Evolutionary conservation across 352 stramenopile species (phyloP).

Genomic region (Discostella stelligera): DNA sequence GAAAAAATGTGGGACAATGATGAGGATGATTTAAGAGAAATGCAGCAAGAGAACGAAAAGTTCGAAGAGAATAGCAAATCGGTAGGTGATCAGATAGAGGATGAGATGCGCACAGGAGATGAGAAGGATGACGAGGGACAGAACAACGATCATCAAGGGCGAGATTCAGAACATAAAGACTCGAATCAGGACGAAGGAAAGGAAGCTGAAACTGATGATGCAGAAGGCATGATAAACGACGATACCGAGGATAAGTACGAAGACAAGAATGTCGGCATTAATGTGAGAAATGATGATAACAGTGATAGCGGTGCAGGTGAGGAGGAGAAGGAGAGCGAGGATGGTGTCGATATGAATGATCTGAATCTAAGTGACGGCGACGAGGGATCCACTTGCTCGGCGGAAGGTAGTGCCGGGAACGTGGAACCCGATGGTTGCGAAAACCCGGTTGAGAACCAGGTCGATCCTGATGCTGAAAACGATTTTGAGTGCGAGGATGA

Average conservation of each 20-base stretch:
- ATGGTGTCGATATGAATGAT: slow-evolving; percentile 60
- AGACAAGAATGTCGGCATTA: slow-evolving; percentile 86
- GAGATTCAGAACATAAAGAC: slow-evolving; percentile 48
- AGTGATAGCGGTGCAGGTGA: slow-evolving; percentile 74
- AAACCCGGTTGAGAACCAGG: slow-evolving; percentile 63
- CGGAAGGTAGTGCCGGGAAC: slow-evolving; percentile 22
- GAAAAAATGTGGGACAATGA: slow-evolving; percentile 98
- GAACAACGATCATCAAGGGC: slow-evolving; percentile 52
- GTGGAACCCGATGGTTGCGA: slow-evolving; percentile 40
- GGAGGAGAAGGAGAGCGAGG: slow-evolving; percentile 63
- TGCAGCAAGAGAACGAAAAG: slow-evolving; percentile 85
- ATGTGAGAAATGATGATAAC: slow-evolving; percentile 89
- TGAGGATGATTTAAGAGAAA: slow-evolving; percentile 79
- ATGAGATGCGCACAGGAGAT: slow-evolving; percentile 87
- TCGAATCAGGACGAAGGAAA: slow-evolving; percentile 45
- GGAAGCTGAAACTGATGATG: slow-evolving; percentile 82
- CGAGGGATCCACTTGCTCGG: slow-evolving; percentile 55
- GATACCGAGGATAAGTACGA: slow-evolving; percentile 91
- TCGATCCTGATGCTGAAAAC: slow-evolving; percentile 42
- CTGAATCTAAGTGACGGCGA: slow-evolving; percentile 72
- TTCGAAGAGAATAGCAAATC: slow-evolving; percentile 87
- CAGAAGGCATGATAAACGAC: slow-evolving; percentile 93
- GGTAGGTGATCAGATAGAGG: slow-evolving; percentile 83
- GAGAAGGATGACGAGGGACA: slow-evolving; percentile 62
- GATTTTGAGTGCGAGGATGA: slow-evolving; percentile 51